A percentile compares a stretch with the other conserved stretches of the same genome.
Evolutionary conservation across 352 stramenopile genomes (phyloP).

Genomic region (Sclerospora graminicola): DNA sequence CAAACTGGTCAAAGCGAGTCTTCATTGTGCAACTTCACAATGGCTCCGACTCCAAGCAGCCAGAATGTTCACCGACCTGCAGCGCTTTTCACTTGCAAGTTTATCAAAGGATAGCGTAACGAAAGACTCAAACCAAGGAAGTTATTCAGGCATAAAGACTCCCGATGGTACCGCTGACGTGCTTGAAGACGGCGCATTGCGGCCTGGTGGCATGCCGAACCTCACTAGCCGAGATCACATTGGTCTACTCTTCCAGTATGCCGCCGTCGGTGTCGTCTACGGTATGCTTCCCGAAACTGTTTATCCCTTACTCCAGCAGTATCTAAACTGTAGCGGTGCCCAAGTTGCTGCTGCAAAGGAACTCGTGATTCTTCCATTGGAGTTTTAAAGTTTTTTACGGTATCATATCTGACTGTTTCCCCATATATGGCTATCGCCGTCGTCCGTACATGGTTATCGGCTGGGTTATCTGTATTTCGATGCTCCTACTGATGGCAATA

Average conservation of each 20-base stretch:
- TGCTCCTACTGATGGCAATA: conserved; percentile 32
- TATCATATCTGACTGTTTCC: conserved; percentile 17
- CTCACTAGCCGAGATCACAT: conserved; percentile 38
- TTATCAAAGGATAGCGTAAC: conserved; percentile 18
- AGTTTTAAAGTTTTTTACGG: conserved; percentile 58
- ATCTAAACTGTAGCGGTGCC: conserved; percentile 42
- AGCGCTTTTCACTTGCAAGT: conserved; percentile 31
- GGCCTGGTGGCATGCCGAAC: conserved; percentile 25
- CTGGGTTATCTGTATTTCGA: conserved; percentile 26
- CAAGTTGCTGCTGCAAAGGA: conserved; percentile 29
- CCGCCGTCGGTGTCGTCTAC: conserved; percentile 39
- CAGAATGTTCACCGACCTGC: conserved; percentile 21
- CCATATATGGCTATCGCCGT: conserved; percentile 29
- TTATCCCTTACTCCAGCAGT: conserved; percentile 47
- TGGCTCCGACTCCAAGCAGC: conserved; percentile 12
- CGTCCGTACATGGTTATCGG: conserved; percentile 49
- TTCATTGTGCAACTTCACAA: conserved; percentile 5
- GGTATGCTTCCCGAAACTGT: conserved; percentile 34
- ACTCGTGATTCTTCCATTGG: conserved; percentile 40
- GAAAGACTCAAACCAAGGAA: conserved; percentile 14
- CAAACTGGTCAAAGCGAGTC: conserved; percentile 1
- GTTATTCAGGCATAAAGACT: conserved; percentile 24
- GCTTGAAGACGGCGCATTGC: conserved; percentile 28
- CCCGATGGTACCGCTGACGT: conserved; percentile 10
- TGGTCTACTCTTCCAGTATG: conserved; percentile 47